Evolutionary conservation across 129 eudicot genomes (phyloP).

Genomic region (Centella asiatica): DNA sequence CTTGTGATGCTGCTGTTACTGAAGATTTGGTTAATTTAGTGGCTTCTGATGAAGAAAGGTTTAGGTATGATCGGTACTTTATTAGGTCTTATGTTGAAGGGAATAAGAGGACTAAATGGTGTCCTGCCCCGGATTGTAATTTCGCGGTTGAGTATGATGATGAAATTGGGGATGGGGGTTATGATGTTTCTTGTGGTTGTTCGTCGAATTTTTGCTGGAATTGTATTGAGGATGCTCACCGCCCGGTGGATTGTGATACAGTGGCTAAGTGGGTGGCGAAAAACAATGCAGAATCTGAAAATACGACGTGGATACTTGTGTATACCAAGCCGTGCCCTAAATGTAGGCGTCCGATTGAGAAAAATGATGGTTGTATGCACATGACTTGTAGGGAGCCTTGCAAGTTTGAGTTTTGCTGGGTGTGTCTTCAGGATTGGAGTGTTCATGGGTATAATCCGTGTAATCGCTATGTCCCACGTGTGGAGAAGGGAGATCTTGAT

Average conservation of each 20-base stretch:
- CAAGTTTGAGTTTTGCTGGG: constrained; percentile 37
- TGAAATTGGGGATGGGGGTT: constrained; percentile 13
- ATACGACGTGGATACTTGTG: constrained; percentile 35
- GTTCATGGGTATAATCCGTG: constrained; percentile 7
- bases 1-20: constrained; percentile 27
- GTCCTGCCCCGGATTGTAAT: constrained; percentile 49
- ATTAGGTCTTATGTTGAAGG: constrained; percentile 29
- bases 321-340: constrained; percentile 41
- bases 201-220: constrained; percentile 30
- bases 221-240: constrained; percentile 47
- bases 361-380: constrained; percentile 28
- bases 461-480: neutral
- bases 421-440: constrained; percentile 11
- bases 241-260: constrained; percentile 47
- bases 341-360: constrained; percentile 33
- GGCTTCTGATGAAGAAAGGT: constrained; percentile 16
- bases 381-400: constrained; percentile 30
- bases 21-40: constrained; percentile 20
- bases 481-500: neutral
- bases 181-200: constrained; percentile 34
- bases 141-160: constrained; percentile 32
- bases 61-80: constrained; percentile 7
- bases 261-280: constrained; percentile 39
- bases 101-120: constrained; percentile 32
- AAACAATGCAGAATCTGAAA: constrained; percentile 39